phyloP scores from a whole-genome alignment of 2,329 filamentous ascomycete species.

The Lasiodiplodia gonubiensis region DNA sequence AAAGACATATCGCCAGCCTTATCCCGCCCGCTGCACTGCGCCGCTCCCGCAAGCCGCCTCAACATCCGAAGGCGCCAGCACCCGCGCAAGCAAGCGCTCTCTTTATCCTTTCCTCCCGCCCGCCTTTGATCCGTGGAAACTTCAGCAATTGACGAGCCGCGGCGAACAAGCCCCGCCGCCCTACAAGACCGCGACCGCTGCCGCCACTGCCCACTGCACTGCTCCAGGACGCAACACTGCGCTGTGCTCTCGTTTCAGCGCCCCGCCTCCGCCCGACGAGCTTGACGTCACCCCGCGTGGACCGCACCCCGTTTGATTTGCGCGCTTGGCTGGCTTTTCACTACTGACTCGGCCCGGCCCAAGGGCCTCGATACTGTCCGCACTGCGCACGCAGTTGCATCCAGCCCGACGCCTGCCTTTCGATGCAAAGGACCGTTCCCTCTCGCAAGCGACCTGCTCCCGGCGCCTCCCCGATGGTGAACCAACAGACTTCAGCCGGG shows the following conservation, averaged over 20 bases:
- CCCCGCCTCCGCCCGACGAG: background rate
- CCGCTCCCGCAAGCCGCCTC: conserved; percentile 10
- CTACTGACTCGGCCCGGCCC: conserved; percentile 17
- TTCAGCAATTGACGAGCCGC: conserved; percentile 15
- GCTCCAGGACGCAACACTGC: background rate
- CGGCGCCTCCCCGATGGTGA: conserved; percentile 68
- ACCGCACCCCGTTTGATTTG: conserved; percentile 6
- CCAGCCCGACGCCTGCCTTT: conserved; percentile 5
- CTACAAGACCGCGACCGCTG: conserved; percentile 15
- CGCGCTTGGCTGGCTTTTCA: conserved; percentile 22
- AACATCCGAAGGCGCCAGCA: background rate
- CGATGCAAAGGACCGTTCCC: conserved; percentile 36
- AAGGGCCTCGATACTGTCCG: conserved; percentile 12
- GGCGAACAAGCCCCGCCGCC: conserved; percentile 6
- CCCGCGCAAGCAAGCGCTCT: background rate
- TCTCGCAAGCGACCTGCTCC: conserved; percentile 75
- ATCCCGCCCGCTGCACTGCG: background rate
- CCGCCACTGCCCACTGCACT: background rate
- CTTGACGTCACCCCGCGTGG: background rate
- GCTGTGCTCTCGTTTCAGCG: background rate
- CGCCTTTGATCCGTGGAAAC: conserved; percentile 22
- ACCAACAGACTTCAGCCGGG: conserved; percentile 49
- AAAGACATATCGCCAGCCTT: conserved; percentile 23
- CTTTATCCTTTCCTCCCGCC: background rate
- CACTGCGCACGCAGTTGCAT: conserved; percentile 10